Evolutionary conservation across 2,329 filamentous ascomycete genomes (phyloP), one percentile per base, ranked within the genome.

Genomic region (Fusarium stilboides): DNA sequence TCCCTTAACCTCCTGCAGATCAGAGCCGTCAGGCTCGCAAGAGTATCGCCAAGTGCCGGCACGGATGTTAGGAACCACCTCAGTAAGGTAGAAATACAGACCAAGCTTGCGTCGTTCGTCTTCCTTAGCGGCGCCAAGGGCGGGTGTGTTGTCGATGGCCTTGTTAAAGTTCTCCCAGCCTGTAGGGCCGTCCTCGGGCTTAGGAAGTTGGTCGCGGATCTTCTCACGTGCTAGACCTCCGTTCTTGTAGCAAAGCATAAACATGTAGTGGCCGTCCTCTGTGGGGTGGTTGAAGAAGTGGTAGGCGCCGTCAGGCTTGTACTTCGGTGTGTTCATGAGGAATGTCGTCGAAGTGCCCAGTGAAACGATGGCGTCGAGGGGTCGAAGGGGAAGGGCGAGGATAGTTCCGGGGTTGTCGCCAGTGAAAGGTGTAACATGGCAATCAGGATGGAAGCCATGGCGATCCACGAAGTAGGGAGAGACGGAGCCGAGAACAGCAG

Each of bases 191-290:
- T 63, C 57, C 12, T 83, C 78, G 26, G 81, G 80, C 22, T 82
- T 79, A 40, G 94, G 91, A 53, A 98, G 88, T 0, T 88, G 86
- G 77, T 99, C 94, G 56, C 96, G 92, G 66, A 98, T 89, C 74
- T 92, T 90, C 78, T 99, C 96, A 44, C 96, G 92, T 3, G 96
- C 95, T 2, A 98, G 89, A 3, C 94, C 94, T 72, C 96, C 96
- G 81, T 99, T 99, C 82, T 98, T 98, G 85, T 98, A 99, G 86
- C 96, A 99, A 36, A 99, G 89, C 96, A 99, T 99, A 82, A 99
- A 98, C 96, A 99, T 98, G 87, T 97, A 98, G 63, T 98, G 88
- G 2, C 92, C 94, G 0, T 90, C 84, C 1, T 94, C 97, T 44
- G 94, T 96, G 2, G 96, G 96, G 80, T 98, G 94, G 83, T 98